These are phyloP conservation scores for Orbilia oligospora DNA, from an alignment of 2,329 filamentous ascomycete species.

Conservation along the genomic window DNA sequence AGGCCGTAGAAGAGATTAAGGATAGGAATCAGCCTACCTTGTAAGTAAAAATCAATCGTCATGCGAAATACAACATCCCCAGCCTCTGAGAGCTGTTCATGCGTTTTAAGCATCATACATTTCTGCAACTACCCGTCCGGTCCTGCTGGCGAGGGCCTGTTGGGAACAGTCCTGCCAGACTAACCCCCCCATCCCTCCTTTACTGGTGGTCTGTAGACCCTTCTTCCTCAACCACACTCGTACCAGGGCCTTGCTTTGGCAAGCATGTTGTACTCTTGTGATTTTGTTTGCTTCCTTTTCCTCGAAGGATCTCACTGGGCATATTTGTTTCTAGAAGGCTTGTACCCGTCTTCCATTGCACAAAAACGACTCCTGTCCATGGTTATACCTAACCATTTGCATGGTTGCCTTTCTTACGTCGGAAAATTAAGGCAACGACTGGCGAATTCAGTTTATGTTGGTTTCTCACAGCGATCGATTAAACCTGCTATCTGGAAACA, in stretches of 20 bases:
- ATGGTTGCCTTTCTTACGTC: constrained; percentile 17
- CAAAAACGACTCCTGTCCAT: constrained; percentile 28
- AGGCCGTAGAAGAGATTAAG: constrained; percentile 17
- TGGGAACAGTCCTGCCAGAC: constrained; percentile 2
- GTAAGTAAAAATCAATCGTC: constrained; percentile 45
- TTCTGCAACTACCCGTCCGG: constrained; percentile 44
- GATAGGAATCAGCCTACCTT: constrained; percentile 19
- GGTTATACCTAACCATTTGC: constrained; percentile 17
- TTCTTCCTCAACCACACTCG: constrained; percentile 29
- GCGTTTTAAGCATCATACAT: constrained; percentile 23
- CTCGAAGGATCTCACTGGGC: constrained; percentile 33
- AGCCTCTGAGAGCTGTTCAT: constrained; percentile 25
- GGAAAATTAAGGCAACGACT: constrained; percentile 39
- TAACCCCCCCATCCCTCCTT: background rate
- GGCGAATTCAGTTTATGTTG: constrained; percentile 37
- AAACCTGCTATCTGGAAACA: constrained; percentile 7
- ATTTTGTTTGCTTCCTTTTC: constrained; percentile 39
- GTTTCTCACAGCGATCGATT: constrained; percentile 33
- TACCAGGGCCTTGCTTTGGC: constrained; percentile 3
- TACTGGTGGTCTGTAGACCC: background rate
- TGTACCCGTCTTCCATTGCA: constrained; percentile 51
- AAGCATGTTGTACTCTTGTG: constrained; percentile 23
- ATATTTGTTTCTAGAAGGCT: constrained; percentile 53
- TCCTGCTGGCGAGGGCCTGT: constrained; percentile 27
- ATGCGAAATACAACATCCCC: constrained; percentile 21